A percentile compares a stretch with the other conserved stretches of the same genome.
phyloP scores from a whole-genome alignment of 768 basidiomycete species.

The Boletellus ananas region DNA sequence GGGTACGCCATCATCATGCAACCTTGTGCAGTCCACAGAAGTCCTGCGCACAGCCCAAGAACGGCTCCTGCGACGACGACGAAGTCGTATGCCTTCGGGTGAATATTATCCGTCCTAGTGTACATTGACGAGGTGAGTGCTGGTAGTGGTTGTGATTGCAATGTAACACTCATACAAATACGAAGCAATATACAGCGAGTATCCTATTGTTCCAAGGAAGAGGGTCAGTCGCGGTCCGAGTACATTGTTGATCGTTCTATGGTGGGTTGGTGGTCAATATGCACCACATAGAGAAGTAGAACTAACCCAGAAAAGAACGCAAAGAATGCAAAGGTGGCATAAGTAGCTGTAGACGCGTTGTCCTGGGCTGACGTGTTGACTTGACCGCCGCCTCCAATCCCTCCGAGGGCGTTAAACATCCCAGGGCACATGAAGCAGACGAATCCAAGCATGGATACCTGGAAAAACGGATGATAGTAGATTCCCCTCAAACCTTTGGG shows the following conservation, averaged over 20 bases:
- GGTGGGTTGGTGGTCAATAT: neutral
- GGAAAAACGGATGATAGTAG: conserved; percentile 48
- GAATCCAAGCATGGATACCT: conserved; percentile 57
- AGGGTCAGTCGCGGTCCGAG: conserved; percentile 51
- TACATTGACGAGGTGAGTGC: too few species aligned
- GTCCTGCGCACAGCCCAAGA: conserved; percentile 47
- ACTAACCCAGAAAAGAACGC: conserved; percentile 70
- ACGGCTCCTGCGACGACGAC: conserved; percentile 47
- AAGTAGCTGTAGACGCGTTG: conserved; percentile 66
- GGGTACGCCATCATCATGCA: conserved; percentile 55
- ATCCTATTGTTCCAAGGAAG: conserved; percentile 49
- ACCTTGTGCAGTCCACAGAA: conserved; percentile 54
- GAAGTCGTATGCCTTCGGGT: conserved; percentile 42
- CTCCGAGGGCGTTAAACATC: conserved; percentile 76
- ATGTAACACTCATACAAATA: conserved; percentile 8
- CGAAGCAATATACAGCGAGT: conserved; percentile 47
- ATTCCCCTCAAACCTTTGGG: conserved; percentile 50
- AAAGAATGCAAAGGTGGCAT: conserved; percentile 56
- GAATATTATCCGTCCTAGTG: conserved; percentile 41
- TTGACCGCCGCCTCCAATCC: conserved; percentile 79
- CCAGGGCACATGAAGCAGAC: conserved; percentile 60
- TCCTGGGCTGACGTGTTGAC: conserved; percentile 59
- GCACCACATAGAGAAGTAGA: neutral
- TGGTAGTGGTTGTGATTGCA: too few species aligned
- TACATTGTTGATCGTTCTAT: conserved; percentile 71